phyloP scores from a whole-genome alignment of 75 land plant genomes.

The Cupressus sempervirens region DNA sequence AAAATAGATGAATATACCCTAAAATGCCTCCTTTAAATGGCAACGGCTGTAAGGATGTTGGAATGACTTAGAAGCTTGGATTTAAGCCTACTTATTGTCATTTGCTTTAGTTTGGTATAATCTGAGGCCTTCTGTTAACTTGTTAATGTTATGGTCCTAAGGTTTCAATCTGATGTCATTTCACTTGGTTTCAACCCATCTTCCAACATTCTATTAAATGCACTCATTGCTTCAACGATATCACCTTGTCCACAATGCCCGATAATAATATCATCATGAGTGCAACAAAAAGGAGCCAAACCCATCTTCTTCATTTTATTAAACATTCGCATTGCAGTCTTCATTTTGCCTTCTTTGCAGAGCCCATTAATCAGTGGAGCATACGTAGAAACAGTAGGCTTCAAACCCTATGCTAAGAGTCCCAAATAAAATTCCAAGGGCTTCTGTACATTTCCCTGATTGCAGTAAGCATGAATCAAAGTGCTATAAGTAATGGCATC shows the following conservation, averaged over 20 bases:
- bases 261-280: slow-evolving; percentile 28
- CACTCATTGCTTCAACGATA: slow-evolving; percentile 28
- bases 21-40: too few species aligned
- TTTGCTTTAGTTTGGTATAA: too few species aligned
- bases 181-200: slow-evolving; percentile 22
- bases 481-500: slow-evolving; percentile 65
- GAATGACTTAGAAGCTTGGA: too few species aligned
- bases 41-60: too few species aligned
- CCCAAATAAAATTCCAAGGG: slow-evolving; percentile 37
- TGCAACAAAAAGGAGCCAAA: slow-evolving; percentile 20
- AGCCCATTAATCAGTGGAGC: slow-evolving; percentile 30
- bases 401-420: slow-evolving; percentile 31
- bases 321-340: slow-evolving; percentile 25
- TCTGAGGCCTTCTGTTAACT: too few species aligned
- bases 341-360: slow-evolving; percentile 35
- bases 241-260: slow-evolving; percentile 32
- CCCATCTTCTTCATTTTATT: slow-evolving; percentile 34
- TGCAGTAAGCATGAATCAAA: slow-evolving; percentile 56
- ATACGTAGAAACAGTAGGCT: slow-evolving; percentile 33
- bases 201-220: slow-evolving; percentile 28
- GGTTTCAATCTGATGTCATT: too few species aligned
- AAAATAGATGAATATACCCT: too few species aligned
- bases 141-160: too few species aligned
- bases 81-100: too few species aligned
- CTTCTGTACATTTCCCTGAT: slow-evolving; percentile 34